Evolutionary conservation across 225 moss, liverwort and hornwort species (phyloP).

Genomic region (Antitrichia curtipendula): DNA sequence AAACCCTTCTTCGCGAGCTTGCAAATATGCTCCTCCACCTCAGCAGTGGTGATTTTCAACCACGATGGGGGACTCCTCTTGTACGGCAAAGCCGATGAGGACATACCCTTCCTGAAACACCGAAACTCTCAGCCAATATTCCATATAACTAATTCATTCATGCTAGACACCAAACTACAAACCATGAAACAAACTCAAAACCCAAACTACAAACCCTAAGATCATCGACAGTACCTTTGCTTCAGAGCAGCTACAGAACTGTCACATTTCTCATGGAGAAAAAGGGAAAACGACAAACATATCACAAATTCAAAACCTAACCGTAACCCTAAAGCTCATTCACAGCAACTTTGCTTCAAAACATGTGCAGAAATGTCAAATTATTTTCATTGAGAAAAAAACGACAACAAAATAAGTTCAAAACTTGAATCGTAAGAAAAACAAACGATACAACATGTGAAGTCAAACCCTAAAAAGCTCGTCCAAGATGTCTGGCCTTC

Average conservation of each 20-base stretch:
- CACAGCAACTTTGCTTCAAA: neutral
- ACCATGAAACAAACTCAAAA: too few species aligned
- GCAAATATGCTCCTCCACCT: conserved; percentile 78
- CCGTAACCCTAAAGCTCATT: neutral
- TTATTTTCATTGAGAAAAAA: too few species aligned
- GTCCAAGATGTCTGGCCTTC: neutral
- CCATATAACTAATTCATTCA: neutral
- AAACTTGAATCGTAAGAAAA: neutral
- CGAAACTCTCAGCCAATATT: neutral
- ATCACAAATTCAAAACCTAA: neutral
- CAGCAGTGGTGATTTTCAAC: conserved; percentile 66
- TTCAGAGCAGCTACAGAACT: neutral
- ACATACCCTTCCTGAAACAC: conserved; percentile 64
- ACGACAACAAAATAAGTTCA: too few species aligned
- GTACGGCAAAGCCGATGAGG: conserved; percentile 75
- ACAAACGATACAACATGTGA: neutral
- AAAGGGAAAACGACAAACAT: too few species aligned
- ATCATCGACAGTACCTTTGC: neutral
- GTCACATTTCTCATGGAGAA: neutral
- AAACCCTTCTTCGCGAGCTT: conserved; percentile 76
- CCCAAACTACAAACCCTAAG: neutral
- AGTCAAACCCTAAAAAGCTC: neutral
- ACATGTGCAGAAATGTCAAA: neutral
- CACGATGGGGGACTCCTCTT: conserved; percentile 66
- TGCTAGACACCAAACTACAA: neutral